These are phyloP conservation scores for Mycena vitilis DNA, from an alignment of 768 basidiomycete genomes.

Conservation along the genomic window DNA sequence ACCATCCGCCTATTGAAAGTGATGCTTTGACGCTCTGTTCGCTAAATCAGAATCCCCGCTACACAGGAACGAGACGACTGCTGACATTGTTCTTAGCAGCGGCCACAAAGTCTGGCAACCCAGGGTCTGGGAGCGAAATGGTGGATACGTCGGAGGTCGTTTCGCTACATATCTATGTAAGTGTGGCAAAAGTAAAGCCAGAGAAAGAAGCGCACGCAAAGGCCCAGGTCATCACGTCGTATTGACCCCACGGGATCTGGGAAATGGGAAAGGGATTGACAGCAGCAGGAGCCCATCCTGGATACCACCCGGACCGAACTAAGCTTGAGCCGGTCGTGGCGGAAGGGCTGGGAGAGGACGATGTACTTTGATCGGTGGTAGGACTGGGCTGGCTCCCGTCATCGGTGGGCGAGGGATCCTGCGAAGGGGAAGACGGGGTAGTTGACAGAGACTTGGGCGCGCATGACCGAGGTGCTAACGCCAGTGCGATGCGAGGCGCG, in stretches of 20 bases:
- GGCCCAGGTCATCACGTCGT: constrained; percentile 67
- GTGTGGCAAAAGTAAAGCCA: too few species aligned
- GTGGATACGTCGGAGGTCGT: too few species aligned
- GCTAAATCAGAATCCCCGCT: too few species aligned
- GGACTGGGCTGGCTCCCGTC: constrained; percentile 7
- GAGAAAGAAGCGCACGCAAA: constrained; percentile 62
- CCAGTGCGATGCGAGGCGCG: neutral
- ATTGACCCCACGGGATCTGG: constrained; percentile 54
- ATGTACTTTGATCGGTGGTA: neutral
- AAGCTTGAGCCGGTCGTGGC: constrained; percentile 30
- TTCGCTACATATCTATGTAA: too few species aligned
- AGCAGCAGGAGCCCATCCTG: constrained; percentile 55
- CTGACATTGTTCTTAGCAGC: too few species aligned
- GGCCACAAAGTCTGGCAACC: too few species aligned
- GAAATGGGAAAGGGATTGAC: constrained; percentile 56
- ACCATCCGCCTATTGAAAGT: constrained; percentile 74
- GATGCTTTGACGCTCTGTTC: too few species aligned
- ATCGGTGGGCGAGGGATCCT: neutral
- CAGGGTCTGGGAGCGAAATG: too few species aligned
- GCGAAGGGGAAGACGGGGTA: neutral
- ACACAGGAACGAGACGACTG: too few species aligned
- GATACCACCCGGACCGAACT: constrained; percentile 57
- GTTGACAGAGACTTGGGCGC: constrained; percentile 12
- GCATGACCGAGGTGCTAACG: constrained; percentile 18
- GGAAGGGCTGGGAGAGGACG: neutral